Conservation (phyloP, 1,139 yeast species). For the Candida glucosophila region DNA sequence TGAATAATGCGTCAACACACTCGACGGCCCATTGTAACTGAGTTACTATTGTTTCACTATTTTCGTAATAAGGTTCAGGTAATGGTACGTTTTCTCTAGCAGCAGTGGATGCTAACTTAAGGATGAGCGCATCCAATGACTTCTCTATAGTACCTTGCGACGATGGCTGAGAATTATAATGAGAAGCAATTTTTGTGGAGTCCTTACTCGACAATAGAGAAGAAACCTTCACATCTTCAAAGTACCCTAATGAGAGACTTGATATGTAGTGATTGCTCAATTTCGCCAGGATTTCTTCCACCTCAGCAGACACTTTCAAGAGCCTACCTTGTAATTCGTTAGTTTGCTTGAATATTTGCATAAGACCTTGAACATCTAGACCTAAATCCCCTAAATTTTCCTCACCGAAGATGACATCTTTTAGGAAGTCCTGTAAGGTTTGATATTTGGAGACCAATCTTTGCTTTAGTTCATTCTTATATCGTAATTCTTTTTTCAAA, state of each 20-base stretch:
- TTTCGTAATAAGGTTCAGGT: slow-evolving; percentile 32
- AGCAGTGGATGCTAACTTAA: slow-evolving; percentile 47
- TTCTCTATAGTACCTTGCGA: slow-evolving; percentile 2
- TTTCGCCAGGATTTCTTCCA: slow-evolving; percentile 19
- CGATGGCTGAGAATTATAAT: slow-evolving; percentile 3
- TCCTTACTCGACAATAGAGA: slow-evolving; percentile 3
- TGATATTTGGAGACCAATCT: slow-evolving; percentile 25
- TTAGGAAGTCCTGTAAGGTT: slow-evolving; percentile 28
- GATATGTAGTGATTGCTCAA: slow-evolving; percentile 35
- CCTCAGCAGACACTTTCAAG: slow-evolving; percentile 18
- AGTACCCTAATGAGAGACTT: slow-evolving; percentile 37
- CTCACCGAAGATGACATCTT: slow-evolving; percentile 15
- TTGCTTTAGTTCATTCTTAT: slow-evolving; percentile 22
- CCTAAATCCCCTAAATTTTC: slow-evolving; percentile 10
- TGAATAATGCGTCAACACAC: slow-evolving; percentile 38
- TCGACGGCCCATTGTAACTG: slow-evolving; percentile 44
- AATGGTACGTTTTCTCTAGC: slow-evolving; percentile 41
- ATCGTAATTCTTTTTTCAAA: slow-evolving; percentile 22
- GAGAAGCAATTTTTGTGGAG: slow-evolving; percentile 1
- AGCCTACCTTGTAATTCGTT: slow-evolving; percentile 26
- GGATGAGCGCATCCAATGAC: slow-evolving; percentile 37
- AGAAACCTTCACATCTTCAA: slow-evolving; percentile 32
- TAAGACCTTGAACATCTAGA: slow-evolving; percentile 19
- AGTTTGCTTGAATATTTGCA: slow-evolving; percentile 27
- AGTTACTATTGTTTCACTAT: slow-evolving; percentile 18